Evolutionary conservation across 2,329 filamentous ascomycete species (phyloP).

Genomic region (Didymella glomerata): DNA sequence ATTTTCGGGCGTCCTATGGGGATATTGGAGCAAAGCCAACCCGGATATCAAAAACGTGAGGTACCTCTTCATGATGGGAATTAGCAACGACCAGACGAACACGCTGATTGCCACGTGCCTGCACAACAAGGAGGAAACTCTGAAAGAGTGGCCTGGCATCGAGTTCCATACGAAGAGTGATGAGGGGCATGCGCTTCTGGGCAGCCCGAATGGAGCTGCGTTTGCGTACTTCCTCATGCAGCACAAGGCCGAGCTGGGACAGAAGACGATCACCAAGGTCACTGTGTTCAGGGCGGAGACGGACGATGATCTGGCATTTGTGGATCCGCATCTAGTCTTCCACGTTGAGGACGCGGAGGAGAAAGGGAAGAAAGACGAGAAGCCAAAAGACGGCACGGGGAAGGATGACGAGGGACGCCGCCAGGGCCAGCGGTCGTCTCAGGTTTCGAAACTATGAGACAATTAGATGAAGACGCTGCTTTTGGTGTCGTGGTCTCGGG

Average conservation of each 20-base stretch:
- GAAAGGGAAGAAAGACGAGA: neutral
- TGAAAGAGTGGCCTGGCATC: conserved; percentile 31
- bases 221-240: conserved; percentile 37
- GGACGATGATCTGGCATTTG: conserved; percentile 24
- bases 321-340: conserved; percentile 26
- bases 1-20: conserved; percentile 35
- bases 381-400: neutral
- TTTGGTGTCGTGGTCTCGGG: neutral
- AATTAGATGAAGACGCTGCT: neutral
- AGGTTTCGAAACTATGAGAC: neutral
- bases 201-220: conserved; percentile 29
- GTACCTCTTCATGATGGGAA: conserved; percentile 31
- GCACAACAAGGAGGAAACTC: neutral
- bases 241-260: conserved; percentile 30
- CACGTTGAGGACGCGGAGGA: conserved; percentile 20
- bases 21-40: conserved; percentile 27
- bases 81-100: conserved; percentile 31
- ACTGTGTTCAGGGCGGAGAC: conserved; percentile 25
- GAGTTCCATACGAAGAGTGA: conserved; percentile 24
- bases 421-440: neutral
- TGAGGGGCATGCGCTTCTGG: conserved; percentile 30
- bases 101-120: conserved; percentile 28
- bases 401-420: neutral
- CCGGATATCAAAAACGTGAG: conserved; percentile 23
- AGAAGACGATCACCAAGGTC: conserved; percentile 28